Evolutionary conservation across 345 rosid species (phyloP), one percentile per base, ranked within the genome.

Genomic region (Theobroma cacao): DNA sequence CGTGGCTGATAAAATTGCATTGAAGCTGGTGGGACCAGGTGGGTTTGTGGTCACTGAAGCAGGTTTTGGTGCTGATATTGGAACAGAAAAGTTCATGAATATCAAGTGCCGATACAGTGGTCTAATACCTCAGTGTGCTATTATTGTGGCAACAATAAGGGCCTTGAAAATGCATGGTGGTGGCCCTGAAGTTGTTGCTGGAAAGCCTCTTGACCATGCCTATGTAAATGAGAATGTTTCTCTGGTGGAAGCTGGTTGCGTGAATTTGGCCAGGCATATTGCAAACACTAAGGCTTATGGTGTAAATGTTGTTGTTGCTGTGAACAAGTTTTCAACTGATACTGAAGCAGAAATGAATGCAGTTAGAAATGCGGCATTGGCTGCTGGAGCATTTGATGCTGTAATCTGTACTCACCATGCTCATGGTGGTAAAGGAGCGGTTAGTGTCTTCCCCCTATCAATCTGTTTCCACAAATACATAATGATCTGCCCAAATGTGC

Each of bases 81-180:
- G 99, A 70, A 82, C 99, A 15, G 99, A 96, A 81, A 96, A 96
- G 88, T 96, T 96, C 86, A 89, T 96, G 95, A 96, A 96, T 67
- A 96, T 96, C 52, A 96, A 96, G 84, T 92, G 98, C 73, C 89
- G 94, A 52, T 96, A 92, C 81, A 91, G 99, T 59, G 95, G 97
- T 55, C 79, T 96, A 77, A 90, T 79, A 62, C 98, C 98, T 64
- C 99, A 96, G 69, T 96, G 98, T 84, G 98, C 98, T 50, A 84
- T 96, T 83, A 93, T 96, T 72, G 99, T 96, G 77, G 99, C 98
- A 14, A 96, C 99, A 0, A 88, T 96, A 75, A 90, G 99, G 82
- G 99, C 98, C 79, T 88, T 94, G 91, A 96, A 96, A 82, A 94
- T 96, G 99, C 99, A 96, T 72, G 99, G 99, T 58, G 99, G 98